These are phyloP conservation scores for Rhodotorula glutinis DNA, from an alignment of 1,284 basidiomycete species.

Conservation along the genomic window DNA sequence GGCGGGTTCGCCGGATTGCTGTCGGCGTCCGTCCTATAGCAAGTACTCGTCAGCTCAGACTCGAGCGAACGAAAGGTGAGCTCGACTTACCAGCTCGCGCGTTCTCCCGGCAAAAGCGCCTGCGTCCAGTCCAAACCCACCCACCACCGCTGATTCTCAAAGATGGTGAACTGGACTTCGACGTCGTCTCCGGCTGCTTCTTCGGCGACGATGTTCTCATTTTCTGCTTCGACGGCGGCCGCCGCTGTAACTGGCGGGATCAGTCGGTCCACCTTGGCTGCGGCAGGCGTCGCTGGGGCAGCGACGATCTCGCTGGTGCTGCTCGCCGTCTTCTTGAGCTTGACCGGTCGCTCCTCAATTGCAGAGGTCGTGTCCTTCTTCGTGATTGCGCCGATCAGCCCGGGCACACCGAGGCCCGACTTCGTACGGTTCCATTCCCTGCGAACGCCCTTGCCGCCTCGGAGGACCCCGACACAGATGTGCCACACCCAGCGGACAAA, in stretches of 20 bases:
- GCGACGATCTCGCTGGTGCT: neutral
- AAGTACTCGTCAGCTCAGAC: too few species aligned
- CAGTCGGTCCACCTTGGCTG: too few species aligned
- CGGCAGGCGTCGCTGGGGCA: neutral
- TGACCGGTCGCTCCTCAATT: constrained; percentile 34
- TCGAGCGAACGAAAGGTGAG: too few species aligned
- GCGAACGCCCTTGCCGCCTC: constrained; percentile 27
- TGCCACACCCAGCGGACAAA: constrained; percentile 28
- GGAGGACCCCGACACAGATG: constrained; percentile 6
- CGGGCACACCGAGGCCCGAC: constrained; percentile 30
- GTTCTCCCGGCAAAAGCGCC: constrained; percentile 44
- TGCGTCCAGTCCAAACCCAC: constrained; percentile 46
- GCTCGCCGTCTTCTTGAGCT: neutral
- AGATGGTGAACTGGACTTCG: constrained; percentile 43
- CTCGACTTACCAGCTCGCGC: constrained; percentile 42
- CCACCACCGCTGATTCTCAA: constrained; percentile 47
- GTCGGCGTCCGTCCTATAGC: constrained; percentile 46
- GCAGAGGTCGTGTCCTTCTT: neutral
- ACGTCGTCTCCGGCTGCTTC: constrained; percentile 27
- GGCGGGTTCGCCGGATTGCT: constrained; percentile 50
- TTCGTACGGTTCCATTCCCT: constrained; percentile 25
- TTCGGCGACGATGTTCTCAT: neutral
- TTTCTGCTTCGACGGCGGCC: too few species aligned
- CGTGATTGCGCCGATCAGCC: constrained; percentile 20
- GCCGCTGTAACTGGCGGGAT: too few species aligned